Evolutionary conservation across 768 basidiomycete species (phyloP).

Genomic region (Crepidotus variabilis): DNA sequence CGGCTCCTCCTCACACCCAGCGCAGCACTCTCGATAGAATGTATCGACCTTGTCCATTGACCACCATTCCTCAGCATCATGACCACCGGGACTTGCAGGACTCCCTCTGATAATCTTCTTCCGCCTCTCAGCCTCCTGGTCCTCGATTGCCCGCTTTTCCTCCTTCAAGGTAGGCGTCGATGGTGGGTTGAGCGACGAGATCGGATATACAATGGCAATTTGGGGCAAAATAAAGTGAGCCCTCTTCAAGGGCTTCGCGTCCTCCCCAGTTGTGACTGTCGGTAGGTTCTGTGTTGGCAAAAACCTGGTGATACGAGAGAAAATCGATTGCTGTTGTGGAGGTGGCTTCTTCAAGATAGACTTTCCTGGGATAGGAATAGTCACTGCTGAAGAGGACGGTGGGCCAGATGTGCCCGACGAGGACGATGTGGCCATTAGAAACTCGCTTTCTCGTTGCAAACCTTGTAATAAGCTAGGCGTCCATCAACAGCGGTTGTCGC

Average conservation of each 20-base stretch:
- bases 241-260: slow-evolving; percentile 66
- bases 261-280: slow-evolving; percentile 32
- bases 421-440: slow-evolving; percentile 26
- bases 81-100: slow-evolving; percentile 28
- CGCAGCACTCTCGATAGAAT: slow-evolving; percentile 85
- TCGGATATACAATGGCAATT: slow-evolving; percentile 86
- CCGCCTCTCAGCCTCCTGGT: slow-evolving; percentile 67
- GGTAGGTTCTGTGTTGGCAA: slow-evolving; percentile 51
- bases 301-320: slow-evolving; percentile 72
- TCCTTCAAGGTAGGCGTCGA: slow-evolving; percentile 74
- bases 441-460: slow-evolving; percentile 1
- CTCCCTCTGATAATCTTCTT: slow-evolving; percentile 60
- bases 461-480: background rate
- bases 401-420: slow-evolving; percentile 49
- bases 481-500: background rate
- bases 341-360: slow-evolving; percentile 79
- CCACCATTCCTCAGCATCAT: slow-evolving; percentile 72
- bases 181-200: slow-evolving; percentile 80
- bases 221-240: slow-evolving; percentile 91
- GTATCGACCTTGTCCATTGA: slow-evolving; percentile 76
- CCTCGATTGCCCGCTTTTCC: slow-evolving; percentile 79
- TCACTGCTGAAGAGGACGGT: slow-evolving; percentile 78
- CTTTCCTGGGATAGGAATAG: slow-evolving; percentile 75
- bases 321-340: slow-evolving; percentile 61
- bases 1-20: slow-evolving; percentile 68